Percentiles rank a stretch among this genome's conserved stretches.
Evolutionary conservation across 768 basidiomycete species (phyloP).

Genomic region (Suillus subluteus): DNA sequence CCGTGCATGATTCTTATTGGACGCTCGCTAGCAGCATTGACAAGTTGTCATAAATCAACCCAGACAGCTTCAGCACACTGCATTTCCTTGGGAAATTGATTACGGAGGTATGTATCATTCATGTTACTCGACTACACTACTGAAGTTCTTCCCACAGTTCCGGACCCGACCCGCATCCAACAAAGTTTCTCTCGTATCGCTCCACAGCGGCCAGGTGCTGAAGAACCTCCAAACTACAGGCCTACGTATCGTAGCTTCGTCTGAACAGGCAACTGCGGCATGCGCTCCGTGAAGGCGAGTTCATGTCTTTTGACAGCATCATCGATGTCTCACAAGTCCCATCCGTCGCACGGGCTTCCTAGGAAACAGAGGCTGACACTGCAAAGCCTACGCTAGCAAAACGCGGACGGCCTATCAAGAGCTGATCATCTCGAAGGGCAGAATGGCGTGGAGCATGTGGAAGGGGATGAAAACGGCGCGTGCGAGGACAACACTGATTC

Average conservation of each 20-base stretch:
- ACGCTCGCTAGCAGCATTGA: constrained; percentile 89
- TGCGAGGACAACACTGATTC: not conserved
- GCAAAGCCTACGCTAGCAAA: constrained; percentile 33
- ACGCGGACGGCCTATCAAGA: not conserved
- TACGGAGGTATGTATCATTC: constrained; percentile 59
- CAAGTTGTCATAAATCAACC: constrained; percentile 84
- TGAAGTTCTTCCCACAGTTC: constrained; percentile 50
- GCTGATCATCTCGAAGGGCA: constrained; percentile 11
- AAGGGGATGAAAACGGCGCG: no score
- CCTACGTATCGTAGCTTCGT: constrained; percentile 44
- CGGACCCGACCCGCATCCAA: constrained; percentile 73
- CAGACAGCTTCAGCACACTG: constrained; percentile 89
- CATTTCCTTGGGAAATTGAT: constrained; percentile 77
- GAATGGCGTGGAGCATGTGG: not conserved
- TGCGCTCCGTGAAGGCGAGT: constrained; percentile 17
- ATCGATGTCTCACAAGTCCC: constrained; percentile 36
- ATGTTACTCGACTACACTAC: constrained; percentile 3
- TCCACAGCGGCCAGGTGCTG: constrained; percentile 40
- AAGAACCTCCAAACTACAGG: constrained; percentile 43
- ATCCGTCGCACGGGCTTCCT: constrained; percentile 27
- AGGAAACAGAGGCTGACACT: constrained; percentile 16
- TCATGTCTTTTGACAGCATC: constrained; percentile 34
- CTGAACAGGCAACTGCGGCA: constrained; percentile 40
- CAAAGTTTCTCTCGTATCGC: constrained; percentile 52
- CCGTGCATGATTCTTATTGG: constrained; percentile 99